Evolutionary conservation across 176 grass and related monocot genomes (phyloP).

Genomic region (Luzula sylvatica): DNA sequence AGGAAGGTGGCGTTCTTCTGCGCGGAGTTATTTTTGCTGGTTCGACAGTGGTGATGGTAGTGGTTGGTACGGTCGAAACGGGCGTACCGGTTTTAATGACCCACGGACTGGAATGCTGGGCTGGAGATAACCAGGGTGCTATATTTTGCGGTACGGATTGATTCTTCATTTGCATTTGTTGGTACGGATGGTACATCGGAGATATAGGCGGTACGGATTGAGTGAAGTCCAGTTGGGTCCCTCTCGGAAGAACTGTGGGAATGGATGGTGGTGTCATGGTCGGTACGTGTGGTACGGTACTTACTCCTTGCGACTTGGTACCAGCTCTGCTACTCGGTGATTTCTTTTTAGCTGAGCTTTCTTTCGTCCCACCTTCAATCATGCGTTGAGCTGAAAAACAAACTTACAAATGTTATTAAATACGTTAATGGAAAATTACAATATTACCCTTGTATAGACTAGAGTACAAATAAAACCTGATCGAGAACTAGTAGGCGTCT

Average conservation of each 20-base stretch:
- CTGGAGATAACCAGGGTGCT: slow-evolving; percentile 56
- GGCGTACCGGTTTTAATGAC: slow-evolving; percentile 28
- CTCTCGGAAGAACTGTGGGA: slow-evolving; percentile 42
- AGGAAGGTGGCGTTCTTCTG: slow-evolving; percentile 34
- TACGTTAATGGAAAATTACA: neutral
- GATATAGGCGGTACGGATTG: slow-evolving; percentile 62
- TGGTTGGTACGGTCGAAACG: slow-evolving; percentile 42
- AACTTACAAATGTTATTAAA: neutral
- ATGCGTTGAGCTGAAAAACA: slow-evolving; percentile 2
- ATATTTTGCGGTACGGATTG: slow-evolving; percentile 31
- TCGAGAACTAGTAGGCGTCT: slow-evolving; percentile 44
- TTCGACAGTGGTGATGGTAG: slow-evolving; percentile 40
- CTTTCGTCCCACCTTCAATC: slow-evolving; percentile 25
- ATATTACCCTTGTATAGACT: neutral
- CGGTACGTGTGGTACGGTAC: slow-evolving; percentile 6
- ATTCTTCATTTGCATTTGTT: slow-evolving; percentile 36
- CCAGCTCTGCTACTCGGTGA: slow-evolving; percentile 37
- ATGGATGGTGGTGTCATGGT: slow-evolving; percentile 38
- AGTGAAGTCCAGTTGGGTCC: slow-evolving; percentile 61
- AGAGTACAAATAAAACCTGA: slow-evolving; percentile 35
- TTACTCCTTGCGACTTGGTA: slow-evolving; percentile 44
- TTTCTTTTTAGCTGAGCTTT: slow-evolving; percentile 24
- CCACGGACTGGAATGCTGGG: slow-evolving; percentile 41
- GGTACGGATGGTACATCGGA: slow-evolving; percentile 32
- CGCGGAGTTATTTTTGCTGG: slow-evolving; percentile 41